Evolutionary conservation across 139 green algal genomes (phyloP).

Genomic region (Micractinium sp.): DNA sequence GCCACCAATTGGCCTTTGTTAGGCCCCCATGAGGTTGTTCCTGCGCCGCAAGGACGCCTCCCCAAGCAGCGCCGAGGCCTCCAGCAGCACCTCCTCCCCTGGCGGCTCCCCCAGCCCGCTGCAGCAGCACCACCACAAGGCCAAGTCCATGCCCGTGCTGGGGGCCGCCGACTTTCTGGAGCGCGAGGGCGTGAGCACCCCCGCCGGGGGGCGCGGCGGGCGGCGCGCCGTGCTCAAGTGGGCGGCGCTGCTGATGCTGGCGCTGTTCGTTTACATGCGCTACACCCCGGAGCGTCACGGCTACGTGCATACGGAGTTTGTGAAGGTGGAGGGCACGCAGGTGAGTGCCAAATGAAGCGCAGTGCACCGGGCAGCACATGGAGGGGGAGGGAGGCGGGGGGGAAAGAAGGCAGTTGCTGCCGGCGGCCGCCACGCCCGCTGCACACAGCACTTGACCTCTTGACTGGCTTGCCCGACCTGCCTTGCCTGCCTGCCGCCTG

Average conservation of each 20-base stretch:
- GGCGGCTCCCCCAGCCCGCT: not conserved
- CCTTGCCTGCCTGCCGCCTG: not conserved
- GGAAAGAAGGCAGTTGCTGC: not conserved
- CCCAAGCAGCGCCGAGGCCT: too few relatives aligned
- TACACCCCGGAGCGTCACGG: not conserved
- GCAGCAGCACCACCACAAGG: not conserved
- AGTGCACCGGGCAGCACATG: not conserved
- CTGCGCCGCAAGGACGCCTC: too few relatives aligned
- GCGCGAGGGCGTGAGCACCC: not conserved
- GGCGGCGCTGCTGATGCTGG: not conserved
- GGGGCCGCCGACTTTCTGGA: not conserved
- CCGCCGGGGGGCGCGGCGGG: not conserved
- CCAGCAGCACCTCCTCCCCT: too few relatives aligned
- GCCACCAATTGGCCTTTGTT: too few relatives aligned
- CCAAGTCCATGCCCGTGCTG: not conserved
- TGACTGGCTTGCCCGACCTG: not conserved
- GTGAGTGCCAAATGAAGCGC: not conserved
- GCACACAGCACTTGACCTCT: not conserved
- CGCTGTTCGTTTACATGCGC: not conserved
- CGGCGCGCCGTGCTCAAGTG: not conserved
- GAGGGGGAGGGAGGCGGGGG: not conserved
- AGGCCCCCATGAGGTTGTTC: too few relatives aligned
- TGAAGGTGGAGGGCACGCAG: conserved; percentile 5
- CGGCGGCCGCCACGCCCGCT: not conserved
- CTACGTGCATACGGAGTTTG: not conserved